These are phyloP conservation scores for Hirschfeldia incana DNA, from an alignment of 345 rosid genomes.

Conservation along the genomic window DNA sequence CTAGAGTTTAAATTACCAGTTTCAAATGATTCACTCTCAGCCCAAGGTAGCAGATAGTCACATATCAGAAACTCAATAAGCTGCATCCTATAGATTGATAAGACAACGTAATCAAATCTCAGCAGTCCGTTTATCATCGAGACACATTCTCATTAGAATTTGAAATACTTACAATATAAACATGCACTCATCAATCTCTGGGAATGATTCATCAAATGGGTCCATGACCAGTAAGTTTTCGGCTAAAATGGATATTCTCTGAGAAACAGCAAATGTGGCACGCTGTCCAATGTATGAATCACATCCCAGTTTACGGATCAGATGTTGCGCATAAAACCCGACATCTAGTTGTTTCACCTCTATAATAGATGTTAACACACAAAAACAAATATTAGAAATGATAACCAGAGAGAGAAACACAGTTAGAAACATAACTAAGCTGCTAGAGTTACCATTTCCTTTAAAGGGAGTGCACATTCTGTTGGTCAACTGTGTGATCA, in stretches of 20 bases:
- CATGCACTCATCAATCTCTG: conserved; percentile 60
- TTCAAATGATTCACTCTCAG: conserved; percentile 51
- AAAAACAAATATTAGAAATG: conserved; percentile 19
- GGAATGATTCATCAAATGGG: conserved; percentile 79
- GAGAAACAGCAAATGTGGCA: conserved; percentile 59
- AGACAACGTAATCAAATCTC: conserved; percentile 12
- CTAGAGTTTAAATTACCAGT: conserved; percentile 39
- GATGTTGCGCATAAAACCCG: conserved; percentile 65
- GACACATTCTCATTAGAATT: not conserved
- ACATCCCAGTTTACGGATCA: conserved; percentile 46
- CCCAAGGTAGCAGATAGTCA: conserved; percentile 70
- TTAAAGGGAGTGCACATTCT: conserved; percentile 61
- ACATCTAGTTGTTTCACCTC: conserved; percentile 23
- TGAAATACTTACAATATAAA: conserved; percentile 59
- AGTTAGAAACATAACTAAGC: not conserved
- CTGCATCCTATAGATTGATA: conserved; percentile 65
- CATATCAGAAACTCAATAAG: conserved; percentile 70
- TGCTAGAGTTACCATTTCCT: conserved; percentile 48
- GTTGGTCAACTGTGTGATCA: conserved; percentile 56
- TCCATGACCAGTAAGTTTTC: conserved; percentile 70
- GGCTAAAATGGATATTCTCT: conserved; percentile 59
- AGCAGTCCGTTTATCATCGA: not conserved
- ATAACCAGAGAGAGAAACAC: not conserved
- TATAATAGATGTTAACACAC: conserved; percentile 30
- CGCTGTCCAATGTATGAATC: conserved; percentile 74